Conservation (phyloP, 2,329 filamentous ascomycete genomes). For the Cordyceps javanica region DNA sequence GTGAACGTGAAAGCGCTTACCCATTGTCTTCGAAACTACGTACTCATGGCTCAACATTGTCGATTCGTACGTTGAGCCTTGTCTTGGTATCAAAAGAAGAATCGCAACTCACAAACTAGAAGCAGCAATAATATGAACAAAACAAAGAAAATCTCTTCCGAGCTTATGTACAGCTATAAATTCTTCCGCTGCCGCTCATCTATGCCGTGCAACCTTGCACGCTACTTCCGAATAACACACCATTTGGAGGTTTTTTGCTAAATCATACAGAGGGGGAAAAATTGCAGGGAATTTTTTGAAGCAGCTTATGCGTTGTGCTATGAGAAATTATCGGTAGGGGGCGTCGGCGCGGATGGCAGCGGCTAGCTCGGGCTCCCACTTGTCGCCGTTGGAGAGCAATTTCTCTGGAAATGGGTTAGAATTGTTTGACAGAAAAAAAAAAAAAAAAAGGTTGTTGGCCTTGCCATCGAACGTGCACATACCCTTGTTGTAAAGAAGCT, state of each 20-base stretch:
- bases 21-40: neutral
- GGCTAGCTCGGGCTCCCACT: slow-evolving; percentile 96
- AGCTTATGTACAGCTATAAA: slow-evolving; percentile 24
- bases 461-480: slow-evolving; percentile 16
- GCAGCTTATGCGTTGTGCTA: neutral
- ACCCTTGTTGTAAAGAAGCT: slow-evolving; percentile 94
- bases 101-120: neutral
- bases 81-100: neutral
- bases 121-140: slow-evolving; percentile 20
- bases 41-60: neutral
- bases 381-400: slow-evolving; percentile 80
- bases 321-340: slow-evolving; percentile 65
- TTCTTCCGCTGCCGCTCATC: slow-evolving; percentile 12
- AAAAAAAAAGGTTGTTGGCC: too few relatives aligned
- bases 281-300: neutral
- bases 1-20: too few relatives aligned
- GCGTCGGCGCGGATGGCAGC: slow-evolving; percentile 88
- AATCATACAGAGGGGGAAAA: slow-evolving; percentile 12
- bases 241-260: slow-evolving; percentile 5
- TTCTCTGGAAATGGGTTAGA: slow-evolving; percentile 53
- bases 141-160: slow-evolving; percentile 19
- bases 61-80: neutral
- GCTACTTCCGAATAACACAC: slow-evolving; percentile 6
- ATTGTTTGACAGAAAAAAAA: neutral
- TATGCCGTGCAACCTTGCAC: neutral